Evolutionary conservation across 208 protist genomes (phyloP), one percentile per base, ranked within the genome.

Genomic region (Trypanosomatidae sp.): DNA sequence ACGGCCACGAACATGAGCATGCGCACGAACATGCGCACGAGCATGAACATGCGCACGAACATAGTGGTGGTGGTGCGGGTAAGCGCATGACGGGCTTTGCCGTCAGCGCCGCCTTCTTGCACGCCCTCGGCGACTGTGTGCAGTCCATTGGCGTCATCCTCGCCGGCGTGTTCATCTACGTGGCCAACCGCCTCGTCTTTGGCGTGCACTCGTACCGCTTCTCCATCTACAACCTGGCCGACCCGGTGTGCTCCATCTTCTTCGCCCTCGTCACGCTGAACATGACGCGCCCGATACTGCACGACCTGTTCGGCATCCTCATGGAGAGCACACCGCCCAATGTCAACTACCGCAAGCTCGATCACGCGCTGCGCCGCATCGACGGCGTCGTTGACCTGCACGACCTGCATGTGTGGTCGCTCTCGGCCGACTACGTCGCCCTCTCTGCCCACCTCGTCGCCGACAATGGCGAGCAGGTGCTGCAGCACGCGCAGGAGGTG

Each of bases 341-440:
- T 21, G 59, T 93, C 32, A 63, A 90, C 43, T 79, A 84, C 58
- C 19, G 6, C 3, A 58, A 42, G 6, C 51, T 89, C 7, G 53
- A 75, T 6, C 41, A 28, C 2, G 69, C 81, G 0, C 52, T 92
- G 33, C 24, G 18, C 13, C 43, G 60, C 19, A 76, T 94, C 19
- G 55, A 71, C 11, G 74, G 77, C 22, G 84, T 95, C 4, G 52
- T 40, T 1, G 61, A 62, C n/a, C 74, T 95, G 32, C 84, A 94
- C 46, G 85, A 94, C 42, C 61, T 95, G 18, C 88, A 95, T 46
- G 71, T 95, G 4, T 95, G 88, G 88, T 89, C 73, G 3, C 68
- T 94, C 6, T 86, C 79, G 1, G 48, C 71, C 19, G 83, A 88
- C 32, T 88, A 82, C 44, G 50, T 72, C 15, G 71, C 79, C 7